Conservation (phyloP, 73 alveolate genomes). For the Durusdinium trenchii region DNA sequence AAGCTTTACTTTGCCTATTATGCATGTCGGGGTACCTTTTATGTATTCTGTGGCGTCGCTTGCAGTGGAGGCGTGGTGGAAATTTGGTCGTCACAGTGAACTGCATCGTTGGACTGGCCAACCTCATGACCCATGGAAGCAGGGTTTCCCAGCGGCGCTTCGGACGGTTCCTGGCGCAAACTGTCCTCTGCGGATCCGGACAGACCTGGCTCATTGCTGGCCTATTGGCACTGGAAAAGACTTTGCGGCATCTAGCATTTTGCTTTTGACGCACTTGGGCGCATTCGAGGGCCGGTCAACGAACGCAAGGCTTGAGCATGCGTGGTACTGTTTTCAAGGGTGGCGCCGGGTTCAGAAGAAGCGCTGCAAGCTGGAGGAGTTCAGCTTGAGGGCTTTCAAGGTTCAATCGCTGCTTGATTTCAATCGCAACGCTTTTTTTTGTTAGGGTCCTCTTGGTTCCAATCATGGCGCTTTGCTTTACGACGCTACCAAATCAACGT, state of each 20-base stretch:
- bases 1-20: too few relatives aligned
- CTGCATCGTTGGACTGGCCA: background rate
- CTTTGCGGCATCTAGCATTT: background rate
- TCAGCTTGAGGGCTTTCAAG: background rate
- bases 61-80: background rate
- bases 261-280: background rate
- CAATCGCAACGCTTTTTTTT: too few relatives aligned
- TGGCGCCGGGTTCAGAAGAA: background rate
- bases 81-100: background rate
- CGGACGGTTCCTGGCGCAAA: background rate
- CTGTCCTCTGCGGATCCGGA: background rate
- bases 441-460: too few relatives aligned
- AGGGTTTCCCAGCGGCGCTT: background rate
- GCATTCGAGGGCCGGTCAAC: background rate
- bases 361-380: background rate
- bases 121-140: background rate
- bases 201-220: slow-evolving; percentile 26
- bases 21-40: too few relatives aligned
- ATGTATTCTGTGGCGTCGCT: too few relatives aligned
- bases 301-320: background rate
- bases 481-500: too few relatives aligned
- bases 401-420: background rate
- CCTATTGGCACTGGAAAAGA: slow-evolving; percentile 24
- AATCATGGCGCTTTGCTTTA: too few relatives aligned
- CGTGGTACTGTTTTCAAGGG: background rate